Base-by-base conservation (phyloP, 2,329 filamentous ascomycete species). In the Arthrobotrys megalospora region DNA sequence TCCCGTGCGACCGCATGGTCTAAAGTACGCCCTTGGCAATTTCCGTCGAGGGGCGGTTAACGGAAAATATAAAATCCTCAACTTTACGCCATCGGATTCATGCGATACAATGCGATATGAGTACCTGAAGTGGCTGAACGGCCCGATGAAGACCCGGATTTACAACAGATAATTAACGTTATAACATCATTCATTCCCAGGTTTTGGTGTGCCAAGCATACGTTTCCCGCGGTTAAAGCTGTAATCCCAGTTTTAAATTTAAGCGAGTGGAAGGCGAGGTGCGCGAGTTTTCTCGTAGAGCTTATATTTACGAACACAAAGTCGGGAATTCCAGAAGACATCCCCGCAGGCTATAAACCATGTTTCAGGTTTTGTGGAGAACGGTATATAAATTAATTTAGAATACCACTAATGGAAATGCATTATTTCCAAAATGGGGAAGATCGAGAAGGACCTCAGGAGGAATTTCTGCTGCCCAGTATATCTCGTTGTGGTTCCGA, bases 241-340 rank as follows among this genome's bases (percentile, higher is more conserved):
- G 8, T 19, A 6, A 55, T 38, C 32, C 52, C 10, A 38, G 52
- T 55, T 52, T 55, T 55, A 55, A 55, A 55, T 38, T 36, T 38
- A 55, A 55, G 52, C 28, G 52, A 55, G 8, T 16, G 52, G 52
- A 38, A 55, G 52, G n/a, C 52, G 32, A 38, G 52, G 6, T 45
- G 32, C 11, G 32, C 14, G n/a, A 55, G 6, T 55, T 5, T 21
- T 38, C 28, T 16, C 1, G n/a, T 55, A 14, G 52, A 55, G 32
- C n/a, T 55, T 55, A 38, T 55, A 19, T 52, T 11, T 5, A 32
- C 21, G 11, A n/a, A n/a, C 1, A 3, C 14, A 10, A 10, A 12
- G 8, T 38, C 28, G 52, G 52, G 36, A 55, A 19, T 11, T 14
- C 28, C 14, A 16, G 1, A 19, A 38, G n/a, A 11, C 52, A 55